Conservation (phyloP, 2,329 filamentous ascomycete species). For the Amauroascus verrucosus region DNA sequence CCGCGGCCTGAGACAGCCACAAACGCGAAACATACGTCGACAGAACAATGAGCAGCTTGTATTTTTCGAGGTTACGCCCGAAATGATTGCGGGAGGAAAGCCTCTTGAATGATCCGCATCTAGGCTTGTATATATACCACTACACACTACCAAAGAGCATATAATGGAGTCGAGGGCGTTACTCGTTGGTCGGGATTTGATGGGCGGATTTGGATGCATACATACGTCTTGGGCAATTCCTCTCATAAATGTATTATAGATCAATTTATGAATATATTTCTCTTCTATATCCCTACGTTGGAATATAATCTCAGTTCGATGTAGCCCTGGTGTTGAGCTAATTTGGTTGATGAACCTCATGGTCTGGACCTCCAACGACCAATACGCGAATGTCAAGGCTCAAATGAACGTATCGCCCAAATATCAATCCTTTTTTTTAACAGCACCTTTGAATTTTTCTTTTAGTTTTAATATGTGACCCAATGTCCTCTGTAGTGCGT, state of each 20-base stretch:
- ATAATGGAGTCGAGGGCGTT: not conserved
- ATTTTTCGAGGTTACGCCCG: not conserved
- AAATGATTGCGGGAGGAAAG: not conserved
- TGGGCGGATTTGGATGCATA: no score
- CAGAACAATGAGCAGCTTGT: not conserved
- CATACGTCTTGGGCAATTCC: not conserved
- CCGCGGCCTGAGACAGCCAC: constrained; percentile 4
- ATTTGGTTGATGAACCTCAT: no score
- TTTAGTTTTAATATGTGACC: constrained; percentile 1
- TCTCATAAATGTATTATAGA: constrained; percentile 4
- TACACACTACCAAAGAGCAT: no score
- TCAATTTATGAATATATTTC: not conserved
- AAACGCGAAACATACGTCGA: not conserved
- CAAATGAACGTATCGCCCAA: no score
- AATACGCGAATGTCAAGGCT: no score
- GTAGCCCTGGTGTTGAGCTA: no score
- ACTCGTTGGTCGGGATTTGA: not conserved
- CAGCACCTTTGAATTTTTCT: not conserved
- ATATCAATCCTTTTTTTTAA: no score
- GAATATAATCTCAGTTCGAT: no score
- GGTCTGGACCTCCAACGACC: no score
- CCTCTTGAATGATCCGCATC: not conserved
- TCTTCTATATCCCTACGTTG: not conserved
- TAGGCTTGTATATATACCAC: no score
- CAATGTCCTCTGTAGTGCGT: constrained; percentile 39